Evolutionary conservation across 257 asterid species (phyloP), one percentile per base, ranked within the genome.

Genomic region (Solanum corneliomulleri): DNA sequence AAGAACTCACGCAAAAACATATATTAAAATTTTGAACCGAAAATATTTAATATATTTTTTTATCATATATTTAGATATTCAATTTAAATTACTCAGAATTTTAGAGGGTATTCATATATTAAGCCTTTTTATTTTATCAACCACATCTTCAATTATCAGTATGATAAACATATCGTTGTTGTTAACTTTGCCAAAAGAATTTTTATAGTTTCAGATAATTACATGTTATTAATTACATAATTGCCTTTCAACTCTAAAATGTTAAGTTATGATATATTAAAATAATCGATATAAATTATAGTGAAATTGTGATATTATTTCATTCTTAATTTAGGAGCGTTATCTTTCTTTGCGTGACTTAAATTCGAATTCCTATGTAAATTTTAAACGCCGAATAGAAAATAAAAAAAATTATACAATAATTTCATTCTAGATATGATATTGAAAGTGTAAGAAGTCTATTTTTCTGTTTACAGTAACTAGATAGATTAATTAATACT

Each of bases 331-430:
- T 7, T 56, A 4, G 2, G 11, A 56, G n/a, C 11, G 2, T 4
- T 11, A 56, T 7, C 11, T 20, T 11, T 11, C 1, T 18, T 18
- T 56, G 64, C 4, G 9, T 56, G 25, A 20, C 20, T 56, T 10
- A 4, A 2, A 56, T 20, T 56, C 2, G 5, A 11, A 2, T 11
- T 20, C 4, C 0, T 16, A 1, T 18, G 2, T 2, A 7, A 4
- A 11, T 4, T 20, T 56, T 11, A n/a, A 56, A 52, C n/a, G 4
- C 62, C n/a, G 4, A 56, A 56, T 20, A 4, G 1, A 56, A 56
- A 56, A 56, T 0, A 4, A 0, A 3, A 20, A 56, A 20, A 56
- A 56, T 56, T 7, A 56, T 56, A 56, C 64, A 7, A 20, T 56
- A 56, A 56, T 56, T 7, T 23, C 37, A 45, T 27, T 45, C 41